Conservation (phyloP, 768 basidiomycete genomes). For the Lanmaoa pseudosensibilis region DNA sequence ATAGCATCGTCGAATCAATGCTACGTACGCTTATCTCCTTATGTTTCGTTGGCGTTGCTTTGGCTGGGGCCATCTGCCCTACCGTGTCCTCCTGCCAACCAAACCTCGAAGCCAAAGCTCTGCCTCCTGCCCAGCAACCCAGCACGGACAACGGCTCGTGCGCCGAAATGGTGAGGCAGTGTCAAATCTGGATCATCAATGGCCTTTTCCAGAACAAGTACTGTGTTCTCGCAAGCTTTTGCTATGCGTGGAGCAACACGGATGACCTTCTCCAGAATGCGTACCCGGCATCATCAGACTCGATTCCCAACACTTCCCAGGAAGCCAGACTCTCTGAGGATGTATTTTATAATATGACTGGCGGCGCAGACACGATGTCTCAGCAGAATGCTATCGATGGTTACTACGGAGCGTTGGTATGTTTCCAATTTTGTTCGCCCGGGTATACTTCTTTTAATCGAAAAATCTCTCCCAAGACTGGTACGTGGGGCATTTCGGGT, state of each 20-base stretch:
- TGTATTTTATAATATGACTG: constrained; percentile 23
- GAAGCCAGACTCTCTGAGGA: constrained; percentile 16
- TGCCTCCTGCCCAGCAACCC: constrained; percentile 20
- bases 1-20: background rate
- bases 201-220: constrained; percentile 27
- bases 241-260: constrained; percentile 23
- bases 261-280: constrained; percentile 16
- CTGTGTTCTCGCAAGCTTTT: constrained; percentile 26
- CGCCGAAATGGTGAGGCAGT: constrained; percentile 14
- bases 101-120: background rate
- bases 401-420: constrained; percentile 21
- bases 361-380: constrained; percentile 17
- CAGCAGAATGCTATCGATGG: constrained; percentile 23
- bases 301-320: constrained; percentile 10
- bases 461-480: constrained; percentile 5
- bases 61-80: constrained; percentile 11
- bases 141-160: constrained; percentile 24
- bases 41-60: constrained; percentile 2
- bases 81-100: constrained; percentile 12
- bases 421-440: background rate
- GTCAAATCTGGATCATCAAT: constrained; percentile 18
- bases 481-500: constrained; percentile 9
- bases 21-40: background rate
- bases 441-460: too few species aligned
- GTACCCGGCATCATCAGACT: constrained; percentile 7